A percentile compares a stretch with the other conserved stretches of the same genome.
phyloP scores from a whole-genome alignment of 257 asterid species.

The Solanum arcanum region DNA sequence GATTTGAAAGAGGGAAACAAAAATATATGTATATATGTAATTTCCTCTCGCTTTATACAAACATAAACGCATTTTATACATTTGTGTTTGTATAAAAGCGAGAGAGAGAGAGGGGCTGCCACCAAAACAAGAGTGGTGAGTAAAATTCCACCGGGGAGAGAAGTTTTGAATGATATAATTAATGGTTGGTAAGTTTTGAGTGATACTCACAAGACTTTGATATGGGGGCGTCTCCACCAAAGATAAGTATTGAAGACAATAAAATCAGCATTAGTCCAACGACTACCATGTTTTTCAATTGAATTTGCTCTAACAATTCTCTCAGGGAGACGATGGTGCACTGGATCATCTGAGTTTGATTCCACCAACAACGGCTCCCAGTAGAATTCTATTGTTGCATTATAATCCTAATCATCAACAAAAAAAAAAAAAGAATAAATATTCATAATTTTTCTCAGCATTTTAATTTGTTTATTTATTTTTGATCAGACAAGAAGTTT shows the following conservation, averaged over 20 bases:
- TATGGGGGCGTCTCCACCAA: conserved; percentile 80
- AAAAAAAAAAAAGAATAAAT: not conserved
- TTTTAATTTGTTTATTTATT: not conserved
- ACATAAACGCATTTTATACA: too few species aligned
- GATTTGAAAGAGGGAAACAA: too few species aligned
- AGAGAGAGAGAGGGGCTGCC: too few species aligned
- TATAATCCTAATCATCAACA: conserved; percentile 38
- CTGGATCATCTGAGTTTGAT: conserved; percentile 83
- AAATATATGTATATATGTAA: too few species aligned
- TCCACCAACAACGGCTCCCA: conserved; percentile 91
- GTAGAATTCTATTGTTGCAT: conserved; percentile 69
- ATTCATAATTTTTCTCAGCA: not conserved
- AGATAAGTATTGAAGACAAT: conserved; percentile 71
- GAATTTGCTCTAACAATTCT: conserved; percentile 63
- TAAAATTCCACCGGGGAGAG: too few species aligned
- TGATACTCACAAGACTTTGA: conserved; percentile 55
- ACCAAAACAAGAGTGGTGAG: too few species aligned
- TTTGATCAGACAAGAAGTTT: not conserved
- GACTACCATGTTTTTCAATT: conserved; percentile 65
- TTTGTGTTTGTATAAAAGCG: too few species aligned
- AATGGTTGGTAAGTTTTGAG: not conserved
- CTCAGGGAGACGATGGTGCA: conserved; percentile 55
- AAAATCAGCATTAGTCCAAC: conserved; percentile 65
- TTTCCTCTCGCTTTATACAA: too few species aligned
- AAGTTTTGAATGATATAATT: too few species aligned